Base-by-base conservation (phyloP, 371 early-diverging fungal species). In the Vairimorpha apis region DNA sequence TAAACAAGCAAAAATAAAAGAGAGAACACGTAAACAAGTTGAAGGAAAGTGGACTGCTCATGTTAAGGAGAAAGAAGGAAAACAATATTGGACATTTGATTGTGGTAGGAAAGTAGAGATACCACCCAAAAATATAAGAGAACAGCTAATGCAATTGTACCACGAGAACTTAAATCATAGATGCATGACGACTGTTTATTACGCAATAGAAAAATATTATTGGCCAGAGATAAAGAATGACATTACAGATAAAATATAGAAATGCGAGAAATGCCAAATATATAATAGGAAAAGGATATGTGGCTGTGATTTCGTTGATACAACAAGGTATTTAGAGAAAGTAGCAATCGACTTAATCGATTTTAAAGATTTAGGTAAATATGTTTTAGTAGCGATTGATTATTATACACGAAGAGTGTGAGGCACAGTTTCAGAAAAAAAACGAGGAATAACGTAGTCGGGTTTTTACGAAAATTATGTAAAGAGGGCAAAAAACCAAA, bases 341-440 rank as follows among this genome's bases (percentile, higher is more conserved):
- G 25, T 62, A 14, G 53, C 27, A 12, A 14, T 51, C 5, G 60
- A 64, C 38, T 16, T 49, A 2, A 64, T 49, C 2, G 32, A 38
- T 14, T 38, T 67, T 32, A 44, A 33, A 23, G 47, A 67, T 7
- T 16, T 33, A n/a, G n/a, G n/a, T n/a, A n/a, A n/a, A n/a, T n/a
- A n/a, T 3, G 4, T 56, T 7, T 3, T 67, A 0, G 30, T 30
- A 2, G 35, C 27, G 5, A 56, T 60, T 30, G 68, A 74, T 63
- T 65, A 55, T 43, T 67, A n/a, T 45, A 56, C 74, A 18, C 55
- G 43, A 67, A 53, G 56, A 37, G 2, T 74, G 16, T 49, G 56
- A 29, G 45, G 18, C 5, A 35, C 33, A 67, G 30, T 8, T n/a
- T n/a, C n/a, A n/a, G 43, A 41, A 16, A 16, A 41, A 41, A 41